These are phyloP conservation scores for Yarrowia alimentaria DNA, from an alignment of 805 yeast species.

Conservation along the genomic window DNA sequence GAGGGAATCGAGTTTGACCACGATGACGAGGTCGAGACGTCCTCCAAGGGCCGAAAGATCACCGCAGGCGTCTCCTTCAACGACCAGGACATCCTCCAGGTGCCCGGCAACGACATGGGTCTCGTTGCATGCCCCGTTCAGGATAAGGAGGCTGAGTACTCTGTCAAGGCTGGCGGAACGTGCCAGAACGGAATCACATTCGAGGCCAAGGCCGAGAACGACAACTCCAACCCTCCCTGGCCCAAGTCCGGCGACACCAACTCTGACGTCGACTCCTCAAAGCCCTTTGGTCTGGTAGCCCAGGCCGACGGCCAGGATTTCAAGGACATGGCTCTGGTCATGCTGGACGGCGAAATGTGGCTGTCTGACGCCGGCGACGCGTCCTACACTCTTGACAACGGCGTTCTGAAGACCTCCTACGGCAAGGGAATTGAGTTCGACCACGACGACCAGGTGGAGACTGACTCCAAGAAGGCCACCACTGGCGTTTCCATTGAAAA, in stretches of 20 bases:
- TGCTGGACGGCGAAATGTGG: conserved; percentile 22
- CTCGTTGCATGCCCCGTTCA: conserved; percentile 20
- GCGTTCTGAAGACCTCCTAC: conserved; percentile 13
- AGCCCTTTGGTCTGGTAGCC: conserved; percentile 12
- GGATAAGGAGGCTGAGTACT: conserved; percentile 9
- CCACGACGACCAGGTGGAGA: conserved; percentile 17
- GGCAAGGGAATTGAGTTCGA: conserved; percentile 18
- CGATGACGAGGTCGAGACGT: conserved; percentile 19
- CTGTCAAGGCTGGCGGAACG: background rate
- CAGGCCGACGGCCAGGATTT: background rate
- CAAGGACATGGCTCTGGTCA: conserved; percentile 8
- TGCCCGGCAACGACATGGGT: conserved; percentile 13
- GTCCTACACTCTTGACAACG: conserved; percentile 1
- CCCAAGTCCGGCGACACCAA: conserved; percentile 8
- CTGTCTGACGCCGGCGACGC: conserved; percentile 10
- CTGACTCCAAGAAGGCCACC: conserved; percentile 1
- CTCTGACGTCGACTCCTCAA: conserved; percentile 12
- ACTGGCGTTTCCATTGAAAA: conserved; percentile 2
- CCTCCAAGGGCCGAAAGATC: conserved; percentile 8
- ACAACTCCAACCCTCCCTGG: conserved; percentile 6
- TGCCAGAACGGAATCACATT: conserved; percentile 2
- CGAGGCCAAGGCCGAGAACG: conserved; percentile 19
- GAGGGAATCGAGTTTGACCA: conserved; percentile 15
- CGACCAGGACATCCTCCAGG: conserved; percentile 2
- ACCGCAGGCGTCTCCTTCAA: conserved; percentile 1